phyloP scores from a whole-genome alignment of 2,329 filamentous ascomycete species.

The Coleophoma cylindrospora region DNA sequence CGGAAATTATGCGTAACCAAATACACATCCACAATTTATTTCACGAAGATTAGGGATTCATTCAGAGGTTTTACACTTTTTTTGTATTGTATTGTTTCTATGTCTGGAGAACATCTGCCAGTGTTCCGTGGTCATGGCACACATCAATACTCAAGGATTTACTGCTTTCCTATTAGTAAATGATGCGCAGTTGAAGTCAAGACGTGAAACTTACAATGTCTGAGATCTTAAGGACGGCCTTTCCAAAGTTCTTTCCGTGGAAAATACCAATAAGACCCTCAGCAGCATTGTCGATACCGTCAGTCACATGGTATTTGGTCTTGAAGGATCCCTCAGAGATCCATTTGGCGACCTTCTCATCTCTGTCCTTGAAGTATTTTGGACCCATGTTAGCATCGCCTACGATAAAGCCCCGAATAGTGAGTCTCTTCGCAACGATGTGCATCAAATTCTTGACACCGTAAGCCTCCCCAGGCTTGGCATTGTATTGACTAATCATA shows the following conservation, averaged over 20 bases:
- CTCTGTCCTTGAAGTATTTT: constrained; percentile 53
- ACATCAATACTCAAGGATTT: too few species aligned
- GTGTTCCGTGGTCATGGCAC: too few species aligned
- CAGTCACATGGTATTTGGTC: constrained; percentile 50
- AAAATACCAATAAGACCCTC: constrained; percentile 65
- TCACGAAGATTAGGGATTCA: too few species aligned
- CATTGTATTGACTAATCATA: constrained; percentile 68
- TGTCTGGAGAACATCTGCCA: too few species aligned
- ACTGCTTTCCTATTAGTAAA: too few species aligned
- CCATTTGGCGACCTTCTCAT: constrained; percentile 65
- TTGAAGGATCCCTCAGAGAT: constrained; percentile 57
- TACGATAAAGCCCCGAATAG: constrained; percentile 64
- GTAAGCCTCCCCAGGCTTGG: constrained; percentile 46
- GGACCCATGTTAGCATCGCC: constrained; percentile 55
- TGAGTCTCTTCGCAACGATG: constrained; percentile 57
- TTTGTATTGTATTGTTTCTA: too few species aligned
- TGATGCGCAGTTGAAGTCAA: too few species aligned
- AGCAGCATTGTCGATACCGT: constrained; percentile 61
- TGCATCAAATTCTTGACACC: constrained; percentile 56
- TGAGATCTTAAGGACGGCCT: constrained; percentile 52
- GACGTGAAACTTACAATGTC: background rate
- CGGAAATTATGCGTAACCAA: too few species aligned
- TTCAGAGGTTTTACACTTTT: too few species aligned
- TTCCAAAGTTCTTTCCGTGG: constrained; percentile 66
- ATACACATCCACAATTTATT: too few species aligned